A percentile compares a stretch with the other conserved stretches of the same genome.
Conservation (phyloP, 768 basidiomycete species). For the Mycena leptocephala region DNA sequence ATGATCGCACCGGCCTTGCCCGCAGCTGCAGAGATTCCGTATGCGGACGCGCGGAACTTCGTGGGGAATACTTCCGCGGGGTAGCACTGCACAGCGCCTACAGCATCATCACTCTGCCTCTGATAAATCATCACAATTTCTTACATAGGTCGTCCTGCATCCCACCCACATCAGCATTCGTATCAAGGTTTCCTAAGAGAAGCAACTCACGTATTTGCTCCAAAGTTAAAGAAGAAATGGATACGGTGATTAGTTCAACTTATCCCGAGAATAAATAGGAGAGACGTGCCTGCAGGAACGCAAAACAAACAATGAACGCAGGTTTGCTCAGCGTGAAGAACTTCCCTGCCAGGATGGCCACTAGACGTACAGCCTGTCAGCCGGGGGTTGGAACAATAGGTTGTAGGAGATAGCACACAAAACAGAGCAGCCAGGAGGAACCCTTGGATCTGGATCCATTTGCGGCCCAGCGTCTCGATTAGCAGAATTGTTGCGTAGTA, state of each 20-base stretch:
- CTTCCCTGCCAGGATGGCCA: constrained; percentile 56
- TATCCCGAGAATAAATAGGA: too few relatives aligned
- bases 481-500: constrained; percentile 80
- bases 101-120: too few relatives aligned
- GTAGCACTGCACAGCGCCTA: constrained; percentile 64
- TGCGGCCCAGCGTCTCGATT: constrained; percentile 82
- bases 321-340: constrained; percentile 59
- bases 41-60: constrained; percentile 78
- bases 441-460: constrained; percentile 83
- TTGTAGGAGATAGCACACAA: constrained; percentile 53
- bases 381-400: not conserved
- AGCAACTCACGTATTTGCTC: constrained; percentile 76
- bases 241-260: too few relatives aligned
- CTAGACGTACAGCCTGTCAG: not conserved
- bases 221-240: constrained; percentile 88
- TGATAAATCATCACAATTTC: too few relatives aligned
- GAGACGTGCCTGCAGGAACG: constrained; percentile 60
- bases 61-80: constrained; percentile 88
- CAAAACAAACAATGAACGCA: constrained; percentile 68
- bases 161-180: not conserved
- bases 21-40: constrained; percentile 81
- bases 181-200: too few relatives aligned
- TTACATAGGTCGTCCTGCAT: constrained; percentile 67
- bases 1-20: constrained; percentile 88
- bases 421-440: constrained; percentile 80